These are phyloP conservation scores for Fusarium neocosmosporiellum DNA, from an alignment of 2,329 filamentous ascomycete species.

Conservation along the genomic window DNA sequence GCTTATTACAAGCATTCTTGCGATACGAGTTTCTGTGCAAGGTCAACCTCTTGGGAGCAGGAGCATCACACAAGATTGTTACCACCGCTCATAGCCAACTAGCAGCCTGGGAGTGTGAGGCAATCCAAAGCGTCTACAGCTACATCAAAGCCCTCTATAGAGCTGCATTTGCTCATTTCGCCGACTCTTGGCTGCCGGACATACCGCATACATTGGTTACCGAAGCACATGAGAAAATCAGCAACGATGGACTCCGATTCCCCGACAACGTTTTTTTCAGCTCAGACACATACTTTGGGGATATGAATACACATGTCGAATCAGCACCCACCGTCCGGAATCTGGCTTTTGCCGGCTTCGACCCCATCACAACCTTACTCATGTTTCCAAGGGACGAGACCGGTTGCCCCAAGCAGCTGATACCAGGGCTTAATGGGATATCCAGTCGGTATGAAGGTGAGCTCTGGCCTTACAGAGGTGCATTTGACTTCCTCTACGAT, in stretches of 20 bases:
- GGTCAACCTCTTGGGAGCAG: background rate
- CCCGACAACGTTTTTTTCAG: background rate
- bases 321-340: too few species aligned
- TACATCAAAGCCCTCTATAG: background rate
- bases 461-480: too few species aligned
- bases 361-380: background rate
- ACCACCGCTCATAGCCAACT: background rate
- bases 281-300: background rate
- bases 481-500: too few species aligned
- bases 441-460: background rate
- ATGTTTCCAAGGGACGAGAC: background rate
- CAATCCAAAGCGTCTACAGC: background rate
- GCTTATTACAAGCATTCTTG: background rate
- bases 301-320: background rate
- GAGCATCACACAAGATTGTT: too few species aligned
- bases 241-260: background rate
- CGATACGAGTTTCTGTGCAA: background rate
- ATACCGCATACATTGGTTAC: background rate
- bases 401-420: background rate
- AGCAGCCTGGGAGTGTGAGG: background rate
- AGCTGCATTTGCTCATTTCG: background rate
- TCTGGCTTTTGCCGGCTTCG: background rate
- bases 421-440: background rate
- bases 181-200: constrained; percentile 5
- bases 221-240: background rate